A percentile compares a stretch with the other conserved stretches of the same genome.
phyloP scores from a whole-genome alignment of 768 basidiomycete genomes.

The Naganishia kalamii region DNA sequence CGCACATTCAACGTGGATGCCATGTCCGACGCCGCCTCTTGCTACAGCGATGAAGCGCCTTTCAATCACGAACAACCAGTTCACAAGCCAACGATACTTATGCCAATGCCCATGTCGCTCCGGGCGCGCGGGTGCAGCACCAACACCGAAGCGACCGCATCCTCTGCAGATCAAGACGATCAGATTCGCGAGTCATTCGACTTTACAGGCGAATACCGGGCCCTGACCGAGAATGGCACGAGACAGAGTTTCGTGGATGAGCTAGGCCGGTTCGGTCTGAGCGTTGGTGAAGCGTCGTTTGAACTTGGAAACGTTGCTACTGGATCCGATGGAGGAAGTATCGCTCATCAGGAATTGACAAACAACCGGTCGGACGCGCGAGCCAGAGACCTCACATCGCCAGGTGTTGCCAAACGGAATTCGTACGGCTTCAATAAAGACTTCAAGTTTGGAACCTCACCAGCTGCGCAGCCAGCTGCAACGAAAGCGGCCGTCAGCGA shows the following conservation, averaged over 20 bases:
- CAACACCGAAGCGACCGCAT: not conserved
- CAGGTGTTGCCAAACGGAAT: not conserved
- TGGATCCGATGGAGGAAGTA: not conserved
- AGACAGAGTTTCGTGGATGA: conserved; percentile 40
- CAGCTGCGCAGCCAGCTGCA: conserved; percentile 25
- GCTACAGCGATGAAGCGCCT: not conserved
- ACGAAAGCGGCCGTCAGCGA: not conserved
- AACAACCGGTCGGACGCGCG: too few species aligned
- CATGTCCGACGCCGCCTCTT: not conserved
- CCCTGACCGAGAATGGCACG: conserved; percentile 31
- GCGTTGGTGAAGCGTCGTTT: not conserved
- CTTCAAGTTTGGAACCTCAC: conserved; percentile 18
- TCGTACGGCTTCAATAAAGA: conserved; percentile 19
- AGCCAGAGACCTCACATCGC: too few species aligned
- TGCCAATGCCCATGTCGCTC: too few species aligned
- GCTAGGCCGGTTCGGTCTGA: conserved; percentile 20
- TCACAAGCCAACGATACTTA: too few species aligned
- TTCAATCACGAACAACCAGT: too few species aligned
- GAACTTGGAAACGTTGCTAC: not conserved
- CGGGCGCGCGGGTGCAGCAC: not conserved
- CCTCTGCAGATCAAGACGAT: conserved; percentile 11
- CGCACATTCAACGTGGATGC: too few species aligned
- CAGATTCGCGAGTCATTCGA: conserved; percentile 37
- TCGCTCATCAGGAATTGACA: too few species aligned
- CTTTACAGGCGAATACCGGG: conserved; percentile 40